Conservation (phyloP, 2,329 filamentous ascomycete genomes). For the Parastagonospora avenae region DNA sequence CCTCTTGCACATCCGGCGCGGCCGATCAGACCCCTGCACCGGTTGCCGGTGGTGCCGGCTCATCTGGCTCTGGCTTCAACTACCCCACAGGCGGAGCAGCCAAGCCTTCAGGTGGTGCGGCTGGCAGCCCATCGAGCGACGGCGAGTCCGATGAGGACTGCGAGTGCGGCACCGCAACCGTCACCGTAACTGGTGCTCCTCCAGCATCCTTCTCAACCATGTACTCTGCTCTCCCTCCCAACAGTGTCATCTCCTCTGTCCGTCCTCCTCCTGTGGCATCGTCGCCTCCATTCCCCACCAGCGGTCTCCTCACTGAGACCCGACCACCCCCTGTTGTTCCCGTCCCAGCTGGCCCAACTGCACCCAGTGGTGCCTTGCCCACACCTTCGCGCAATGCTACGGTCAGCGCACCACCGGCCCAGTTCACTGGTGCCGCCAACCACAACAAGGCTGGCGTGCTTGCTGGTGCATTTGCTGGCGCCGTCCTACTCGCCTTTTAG, state of each 20-base stretch:
- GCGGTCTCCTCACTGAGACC: conserved; percentile 35
- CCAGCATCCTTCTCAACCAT: conserved; percentile 22
- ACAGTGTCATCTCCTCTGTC: conserved; percentile 15
- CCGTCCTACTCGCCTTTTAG: conserved; percentile 34
- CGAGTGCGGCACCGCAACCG: conserved; percentile 32
- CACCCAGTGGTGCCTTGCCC: conserved; percentile 23
- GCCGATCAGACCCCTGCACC: too few relatives aligned
- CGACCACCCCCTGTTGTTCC: conserved; percentile 28
- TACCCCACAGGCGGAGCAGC: background rate
- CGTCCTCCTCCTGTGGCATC: conserved; percentile 8
- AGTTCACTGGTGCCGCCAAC: conserved; percentile 38
- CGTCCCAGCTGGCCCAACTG: conserved; percentile 12
- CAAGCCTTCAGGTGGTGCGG: conserved; percentile 11
- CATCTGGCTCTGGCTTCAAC: too few relatives aligned
- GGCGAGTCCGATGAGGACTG: conserved; percentile 16
- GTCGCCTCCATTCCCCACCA: conserved; percentile 26
- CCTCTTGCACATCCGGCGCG: conserved; percentile 15
- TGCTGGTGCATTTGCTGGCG: conserved; percentile 27
- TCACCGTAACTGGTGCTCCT: conserved; percentile 36
- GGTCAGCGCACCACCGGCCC: conserved; percentile 17
- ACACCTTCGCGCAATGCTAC: conserved; percentile 26
- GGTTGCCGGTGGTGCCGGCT: too few relatives aligned
- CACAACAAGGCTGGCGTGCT: conserved; percentile 28
- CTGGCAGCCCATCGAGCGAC: conserved; percentile 6
- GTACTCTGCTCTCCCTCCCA: conserved; percentile 15